These are phyloP conservation scores for Botrytis medusae DNA, from an alignment of 2,329 filamentous ascomycete genomes.

Conservation along the genomic window DNA sequence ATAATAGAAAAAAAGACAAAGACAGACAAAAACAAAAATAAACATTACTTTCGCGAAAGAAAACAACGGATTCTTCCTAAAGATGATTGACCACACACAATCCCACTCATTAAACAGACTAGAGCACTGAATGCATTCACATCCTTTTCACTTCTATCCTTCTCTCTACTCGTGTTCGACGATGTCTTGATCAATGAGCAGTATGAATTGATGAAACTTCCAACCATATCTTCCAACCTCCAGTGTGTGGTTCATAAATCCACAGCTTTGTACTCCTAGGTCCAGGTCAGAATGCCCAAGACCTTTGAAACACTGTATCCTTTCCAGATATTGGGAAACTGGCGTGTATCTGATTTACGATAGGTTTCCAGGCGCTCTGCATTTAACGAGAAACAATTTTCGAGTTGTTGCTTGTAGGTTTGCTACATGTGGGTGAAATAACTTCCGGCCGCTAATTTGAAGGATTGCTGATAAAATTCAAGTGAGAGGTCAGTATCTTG, in stretches of 20 bases:
- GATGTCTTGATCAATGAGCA: neutral
- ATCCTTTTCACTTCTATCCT: no score
- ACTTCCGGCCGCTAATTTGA: neutral
- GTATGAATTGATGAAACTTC: neutral
- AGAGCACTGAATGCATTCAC: neutral
- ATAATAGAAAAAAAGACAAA: neutral
- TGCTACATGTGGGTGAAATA: rapidly evolving
- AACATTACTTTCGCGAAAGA: neutral
- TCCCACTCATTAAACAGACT: neutral
- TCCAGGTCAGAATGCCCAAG: no score
- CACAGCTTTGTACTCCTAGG: no score
- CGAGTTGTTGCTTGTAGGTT: neutral
- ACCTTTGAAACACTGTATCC: no score
- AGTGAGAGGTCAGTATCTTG: neutral
- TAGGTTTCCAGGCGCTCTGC: neutral
- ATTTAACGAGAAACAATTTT: neutral
- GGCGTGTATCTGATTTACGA: neutral
- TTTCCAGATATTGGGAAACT: no score
- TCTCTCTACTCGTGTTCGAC: neutral
- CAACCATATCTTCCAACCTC: no score
- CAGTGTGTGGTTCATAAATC: no score
- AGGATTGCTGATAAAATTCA: neutral
- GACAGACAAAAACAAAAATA: neutral
- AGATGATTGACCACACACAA: neutral
- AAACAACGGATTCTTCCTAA: no score